phyloP scores from a whole-genome alignment of 306 rosid genomes.

The Lathyrus tuberosus region DNA sequence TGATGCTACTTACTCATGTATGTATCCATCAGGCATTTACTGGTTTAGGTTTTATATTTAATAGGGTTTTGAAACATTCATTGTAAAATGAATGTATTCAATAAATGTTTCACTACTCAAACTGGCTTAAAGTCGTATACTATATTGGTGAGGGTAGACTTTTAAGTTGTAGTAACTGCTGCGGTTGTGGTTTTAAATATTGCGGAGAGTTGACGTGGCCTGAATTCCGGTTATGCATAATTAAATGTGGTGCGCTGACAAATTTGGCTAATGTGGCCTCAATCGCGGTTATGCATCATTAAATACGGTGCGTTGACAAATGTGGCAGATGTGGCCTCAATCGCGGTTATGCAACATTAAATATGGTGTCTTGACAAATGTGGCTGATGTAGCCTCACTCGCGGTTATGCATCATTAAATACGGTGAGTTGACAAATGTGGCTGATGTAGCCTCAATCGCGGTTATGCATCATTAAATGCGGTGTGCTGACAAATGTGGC shows the following conservation, averaged over 20 bases:
- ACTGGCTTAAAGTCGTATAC: background rate
- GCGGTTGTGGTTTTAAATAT: background rate
- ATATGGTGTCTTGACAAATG: too few species aligned
- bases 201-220: background rate
- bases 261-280: too few species aligned
- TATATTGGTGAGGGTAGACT: background rate
- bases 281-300: too few species aligned
- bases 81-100: conserved; percentile 15
- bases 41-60: conserved; percentile 13
- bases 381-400: background rate
- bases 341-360: too few species aligned
- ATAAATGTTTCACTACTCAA: conserved; percentile 8
- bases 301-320: too few species aligned
- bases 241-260: too few species aligned
- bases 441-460: background rate
- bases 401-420: background rate
- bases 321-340: too few species aligned
- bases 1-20: background rate
- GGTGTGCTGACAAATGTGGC: background rate
- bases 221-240: too few species aligned
- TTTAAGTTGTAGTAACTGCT: background rate
- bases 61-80: background rate
- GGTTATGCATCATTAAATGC: background rate
- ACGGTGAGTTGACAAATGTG: background rate
- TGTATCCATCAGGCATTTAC: conserved; percentile 3